These are phyloP conservation scores for Triglochin maritima DNA, from an alignment of 106 monocot species.

Conservation along the genomic window DNA sequence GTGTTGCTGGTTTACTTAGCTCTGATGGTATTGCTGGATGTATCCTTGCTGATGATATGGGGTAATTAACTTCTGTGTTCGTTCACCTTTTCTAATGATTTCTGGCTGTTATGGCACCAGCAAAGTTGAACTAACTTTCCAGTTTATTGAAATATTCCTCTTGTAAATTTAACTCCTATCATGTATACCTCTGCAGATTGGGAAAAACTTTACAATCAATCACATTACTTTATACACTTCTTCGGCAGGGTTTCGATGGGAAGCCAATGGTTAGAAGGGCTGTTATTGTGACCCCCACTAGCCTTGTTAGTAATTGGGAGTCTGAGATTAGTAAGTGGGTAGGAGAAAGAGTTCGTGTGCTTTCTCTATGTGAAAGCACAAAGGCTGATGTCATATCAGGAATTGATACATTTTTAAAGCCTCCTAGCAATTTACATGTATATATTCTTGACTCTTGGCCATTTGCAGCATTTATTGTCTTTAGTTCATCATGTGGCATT, in stretches of 20 bases:
- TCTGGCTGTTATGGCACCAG: no score
- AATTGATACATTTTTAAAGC: slow-evolving; percentile 71
- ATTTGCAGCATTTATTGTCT: background rate
- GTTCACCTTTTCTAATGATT: no score
- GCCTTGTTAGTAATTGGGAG: slow-evolving; percentile 99
- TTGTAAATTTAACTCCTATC: background rate
- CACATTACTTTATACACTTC: slow-evolving; percentile 83
- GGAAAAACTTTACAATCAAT: slow-evolving; percentile 98
- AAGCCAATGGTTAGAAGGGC: slow-evolving; percentile 80
- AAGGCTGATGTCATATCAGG: slow-evolving; percentile 86
- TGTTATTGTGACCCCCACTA: slow-evolving; percentile 92
- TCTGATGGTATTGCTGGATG: slow-evolving; percentile 82
- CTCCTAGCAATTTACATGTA: slow-evolving; percentile 57
- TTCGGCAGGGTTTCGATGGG: slow-evolving; percentile 88
- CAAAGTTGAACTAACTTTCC: no score
- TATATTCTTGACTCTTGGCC: background rate
- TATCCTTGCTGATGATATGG: slow-evolving; percentile 99
- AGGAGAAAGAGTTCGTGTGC: slow-evolving; percentile 52
- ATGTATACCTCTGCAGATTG: slow-evolving; percentile 37
- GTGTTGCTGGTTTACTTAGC: slow-evolving; percentile 79
- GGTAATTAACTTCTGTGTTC: slow-evolving; percentile 33
- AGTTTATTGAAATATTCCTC: background rate
- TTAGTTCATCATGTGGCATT: background rate
- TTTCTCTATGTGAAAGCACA: slow-evolving; percentile 94
- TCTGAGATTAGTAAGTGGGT: slow-evolving; percentile 96